Conservation (phyloP, 1,139 yeast genomes). For the Yamadazyma dendronema region DNA sequence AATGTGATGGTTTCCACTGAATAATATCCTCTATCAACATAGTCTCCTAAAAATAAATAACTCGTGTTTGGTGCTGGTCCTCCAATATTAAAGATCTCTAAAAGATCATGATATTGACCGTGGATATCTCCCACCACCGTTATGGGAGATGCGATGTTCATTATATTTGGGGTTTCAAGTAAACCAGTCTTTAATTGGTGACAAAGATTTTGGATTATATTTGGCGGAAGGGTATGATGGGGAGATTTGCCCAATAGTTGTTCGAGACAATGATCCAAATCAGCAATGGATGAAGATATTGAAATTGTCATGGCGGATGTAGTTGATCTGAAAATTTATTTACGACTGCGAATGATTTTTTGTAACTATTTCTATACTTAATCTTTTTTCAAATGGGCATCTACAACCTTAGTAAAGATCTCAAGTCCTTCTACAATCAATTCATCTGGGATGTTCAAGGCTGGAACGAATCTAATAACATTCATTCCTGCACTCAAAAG, state of each 20-base stretch:
- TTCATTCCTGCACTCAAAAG: constrained; percentile 90
- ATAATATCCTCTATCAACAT: constrained; percentile 85
- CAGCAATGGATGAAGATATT: constrained; percentile 33
- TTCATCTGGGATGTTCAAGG: constrained; percentile 75
- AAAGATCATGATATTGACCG: constrained; percentile 91
- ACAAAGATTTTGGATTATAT: constrained; percentile 42
- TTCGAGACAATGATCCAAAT: constrained; percentile 46
- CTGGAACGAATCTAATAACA: constrained; percentile 88
- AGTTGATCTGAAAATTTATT: background rate
- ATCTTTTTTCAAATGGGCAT: constrained; percentile 6
- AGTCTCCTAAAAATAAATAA: constrained; percentile 89
- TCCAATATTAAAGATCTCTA: constrained; percentile 90
- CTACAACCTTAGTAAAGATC: constrained; percentile 44
- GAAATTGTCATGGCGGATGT: constrained; percentile 34
- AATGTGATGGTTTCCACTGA: constrained; percentile 89
- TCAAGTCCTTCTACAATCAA: constrained; percentile 68
- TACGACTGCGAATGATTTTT: background rate
- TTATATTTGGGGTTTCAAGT: constrained; percentile 61
- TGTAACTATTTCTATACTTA: background rate
- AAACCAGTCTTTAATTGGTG: constrained; percentile 42
- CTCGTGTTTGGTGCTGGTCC: constrained; percentile 94
- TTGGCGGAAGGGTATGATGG: constrained; percentile 43
- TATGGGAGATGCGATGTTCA: constrained; percentile 79
- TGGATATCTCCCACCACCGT: constrained; percentile 99
- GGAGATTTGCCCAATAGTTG: constrained; percentile 44